Conservation (phyloP, 805 yeast genomes). For the Candida verbasci region DNA sequence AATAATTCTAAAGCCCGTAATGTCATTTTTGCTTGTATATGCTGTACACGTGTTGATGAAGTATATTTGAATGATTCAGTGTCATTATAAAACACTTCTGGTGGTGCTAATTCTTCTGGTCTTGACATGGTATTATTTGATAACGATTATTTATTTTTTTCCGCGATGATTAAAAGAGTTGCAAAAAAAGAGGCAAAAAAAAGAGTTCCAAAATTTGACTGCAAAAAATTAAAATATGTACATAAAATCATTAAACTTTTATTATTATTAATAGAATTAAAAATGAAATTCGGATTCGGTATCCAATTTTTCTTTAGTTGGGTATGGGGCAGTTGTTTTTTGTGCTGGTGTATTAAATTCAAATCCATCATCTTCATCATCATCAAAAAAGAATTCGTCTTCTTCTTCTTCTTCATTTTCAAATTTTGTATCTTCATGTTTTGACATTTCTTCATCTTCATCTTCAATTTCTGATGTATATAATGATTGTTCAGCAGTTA, state of each 20-base stretch:
- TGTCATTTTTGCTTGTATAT: conserved; percentile 97
- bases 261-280: no score
- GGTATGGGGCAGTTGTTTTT: conserved; percentile 1
- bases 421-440: not conserved
- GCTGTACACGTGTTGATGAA: conserved; percentile 92
- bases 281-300: conserved; percentile 21
- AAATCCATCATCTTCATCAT: conserved; percentile 12
- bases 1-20: conserved; percentile 85
- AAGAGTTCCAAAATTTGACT: no score
- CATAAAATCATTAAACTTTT: not conserved
- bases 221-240: not conserved
- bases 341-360: conserved; percentile 8
- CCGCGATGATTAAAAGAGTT: conserved; percentile 1
- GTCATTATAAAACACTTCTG: conserved; percentile 92
- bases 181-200: not conserved
- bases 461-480: conserved; percentile 5
- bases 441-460: not conserved
- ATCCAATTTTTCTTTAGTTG: conserved; percentile 13
- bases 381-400: conserved; percentile 3
- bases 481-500: conserved; percentile 30
- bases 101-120: conserved; percentile 96
- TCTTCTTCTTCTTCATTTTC: conserved; percentile 2
- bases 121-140: conserved; percentile 77
- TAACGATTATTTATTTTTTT: not conserved
- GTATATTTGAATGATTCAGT: conserved; percentile 88